Evolutionary conservation across 768 basidiomycete species (phyloP), one percentile per base, ranked within the genome.

Genomic region (Rhodosporidiobolus odoratus): DNA sequence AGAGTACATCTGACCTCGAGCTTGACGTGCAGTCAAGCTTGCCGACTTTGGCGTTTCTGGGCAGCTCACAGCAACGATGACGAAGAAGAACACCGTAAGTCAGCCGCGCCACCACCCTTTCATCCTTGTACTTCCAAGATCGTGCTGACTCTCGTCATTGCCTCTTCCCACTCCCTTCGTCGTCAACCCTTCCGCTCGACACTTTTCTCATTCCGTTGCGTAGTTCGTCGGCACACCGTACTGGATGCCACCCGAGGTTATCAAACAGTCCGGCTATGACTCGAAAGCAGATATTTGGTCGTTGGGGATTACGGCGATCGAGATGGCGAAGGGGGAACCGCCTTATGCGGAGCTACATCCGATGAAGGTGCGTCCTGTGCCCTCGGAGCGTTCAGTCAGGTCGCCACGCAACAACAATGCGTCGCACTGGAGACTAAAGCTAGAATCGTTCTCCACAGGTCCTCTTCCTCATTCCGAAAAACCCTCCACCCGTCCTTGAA

Each of bases 161-260:
- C 48, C 48, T 53, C 9, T 30, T 53, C 15, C 52, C 52, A 9
- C 30, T 27, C 27, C 27, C 21, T 53, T 53, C 27, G 9, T 30
- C 52, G 21, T 53, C 23, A 50, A 13, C 52, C 52, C 21, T 4
- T 17, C 34, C 8, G 35, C 32, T 27, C 43, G n/a, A n/a, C n/a
- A n/a, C 19, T 41, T 1, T 52, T 48, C 32, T 12, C 25, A 30
- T 9, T 7, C 43, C 13, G 16, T 32, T 50, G 12, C 2, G 21
- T 61, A 64, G 62, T 76, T 76, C 52, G 75, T 76, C 56, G 77
- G 77, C 7, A 78, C 95, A 25, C 95, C 95, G 5, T 99, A 98
- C 78, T 99, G 96, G 96, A 99, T 99, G 96, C 92, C 92, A 12
- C 96, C 96, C 10, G 96, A 99, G 78, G 94, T 98, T 32, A 99